Base-by-base conservation (phyloP, 495 filamentous ascomycete genomes). In the Hapsidospora chrysogenum region DNA sequence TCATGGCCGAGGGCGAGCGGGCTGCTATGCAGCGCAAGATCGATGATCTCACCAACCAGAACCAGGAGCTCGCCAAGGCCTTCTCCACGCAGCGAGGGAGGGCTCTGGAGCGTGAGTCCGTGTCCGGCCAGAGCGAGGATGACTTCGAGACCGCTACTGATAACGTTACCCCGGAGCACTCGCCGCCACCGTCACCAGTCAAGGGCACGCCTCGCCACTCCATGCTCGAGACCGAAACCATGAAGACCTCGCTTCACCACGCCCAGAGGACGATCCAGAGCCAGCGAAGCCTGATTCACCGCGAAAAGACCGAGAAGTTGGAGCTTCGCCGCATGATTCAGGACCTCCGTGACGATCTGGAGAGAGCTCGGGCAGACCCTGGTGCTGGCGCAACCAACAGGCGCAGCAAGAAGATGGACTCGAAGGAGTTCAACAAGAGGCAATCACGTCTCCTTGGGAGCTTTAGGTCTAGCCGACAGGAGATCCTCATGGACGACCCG, bases 221-320 rank as follows among this genome's bases (percentile, higher is more conserved):
- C 20, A 74, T 78, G 47, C 64, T 97, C 2, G 92, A 97, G 52
- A 79, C 85, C 0, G 89, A 97, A 57, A 97, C 89, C 2, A 55
- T 96, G 35, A 87, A 85, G 58, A 92, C 84, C 32, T 93, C 85
- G 14, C 64, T 95, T 20, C 78, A 86, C 38, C 89, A 96, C 56
- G 89, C 89, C 23, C 87, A 96, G 48, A 72, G 85, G 31, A 92
- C 92, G 69, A 94, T 97, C 35, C 84, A 95, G 50, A 87, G 83
- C 39, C 66, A 96, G 22, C 85, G 92, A 59, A 80, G 75, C 53
- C 93, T 85, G 43, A 80, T 96, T 34, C 85, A 95, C 51, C 78
- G 89, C 17, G 89, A 97, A 57, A 97, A 93, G 68, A 92, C 87
- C 0, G 89, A 97, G 53, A 97, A 94, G 62, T 69, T 93, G 16